phyloP scores from a whole-genome alignment of 1,139 yeast genomes.

The Hemisphaericaspora subhashii region DNA sequence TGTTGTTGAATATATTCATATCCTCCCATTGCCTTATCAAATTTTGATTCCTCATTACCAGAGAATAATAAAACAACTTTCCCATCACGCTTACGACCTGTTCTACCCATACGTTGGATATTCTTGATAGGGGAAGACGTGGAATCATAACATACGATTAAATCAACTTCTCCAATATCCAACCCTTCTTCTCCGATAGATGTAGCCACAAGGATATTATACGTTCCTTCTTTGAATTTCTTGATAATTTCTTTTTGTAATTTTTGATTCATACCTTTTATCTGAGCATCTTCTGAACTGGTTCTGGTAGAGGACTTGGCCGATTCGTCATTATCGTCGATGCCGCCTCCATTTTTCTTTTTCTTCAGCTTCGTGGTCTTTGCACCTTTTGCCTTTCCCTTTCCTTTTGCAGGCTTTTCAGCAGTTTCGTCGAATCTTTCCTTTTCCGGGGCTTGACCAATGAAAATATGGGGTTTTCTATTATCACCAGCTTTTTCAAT shows the following conservation, averaged over 20 bases:
- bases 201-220: conserved; percentile 87
- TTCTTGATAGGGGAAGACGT: conserved; percentile 92
- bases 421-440: conserved; percentile 58
- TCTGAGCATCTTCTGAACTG: conserved; percentile 55
- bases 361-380: conserved; percentile 22
- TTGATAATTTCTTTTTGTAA: conserved; percentile 71
- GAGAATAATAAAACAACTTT: conserved; percentile 76
- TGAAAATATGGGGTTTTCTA: conserved; percentile 79
- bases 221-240: conserved; percentile 67
- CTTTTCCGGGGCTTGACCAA: conserved; percentile 72
- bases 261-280: conserved; percentile 68
- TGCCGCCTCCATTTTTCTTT: conserved; percentile 11
- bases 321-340: conserved; percentile 16
- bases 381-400: conserved; percentile 32
- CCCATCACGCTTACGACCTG: conserved; percentile 94
- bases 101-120: conserved; percentile 95
- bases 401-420: conserved; percentile 13
- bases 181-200: conserved; percentile 98
- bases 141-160: conserved; percentile 89
- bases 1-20: conserved; percentile 76
- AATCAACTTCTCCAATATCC: conserved; percentile 96
- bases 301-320: conserved; percentile 19
- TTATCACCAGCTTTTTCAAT: conserved; percentile 42
- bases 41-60: conserved; percentile 73
- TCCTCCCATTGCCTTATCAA: conserved; percentile 82